phyloP scores from a whole-genome alignment of 2,329 filamentous ascomycete species.

The Talaromyces sp. region DNA sequence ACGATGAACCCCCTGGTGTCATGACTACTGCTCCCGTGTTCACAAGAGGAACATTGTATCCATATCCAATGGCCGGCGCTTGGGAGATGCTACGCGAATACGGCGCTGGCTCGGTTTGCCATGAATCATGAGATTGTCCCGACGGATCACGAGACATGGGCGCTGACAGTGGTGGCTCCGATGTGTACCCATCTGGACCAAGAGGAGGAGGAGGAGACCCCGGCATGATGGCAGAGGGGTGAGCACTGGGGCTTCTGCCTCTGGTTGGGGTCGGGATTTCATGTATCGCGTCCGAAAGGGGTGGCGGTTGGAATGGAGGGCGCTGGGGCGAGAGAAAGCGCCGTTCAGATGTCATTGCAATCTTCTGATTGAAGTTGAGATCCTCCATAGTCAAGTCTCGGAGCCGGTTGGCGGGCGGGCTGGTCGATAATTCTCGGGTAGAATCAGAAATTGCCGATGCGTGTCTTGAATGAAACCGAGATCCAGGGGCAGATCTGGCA shows the following conservation, averaged over 20 bases:
- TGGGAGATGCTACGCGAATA: conserved; percentile 21
- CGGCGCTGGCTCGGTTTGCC: conserved; percentile 30
- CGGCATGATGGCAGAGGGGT: conserved; percentile 32
- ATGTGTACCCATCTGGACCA: conserved; percentile 20
- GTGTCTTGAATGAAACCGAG: conserved; percentile 21
- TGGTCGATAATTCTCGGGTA: background rate
- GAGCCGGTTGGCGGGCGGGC: background rate
- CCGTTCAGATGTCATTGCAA: background rate
- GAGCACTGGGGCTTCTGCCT: conserved; percentile 7
- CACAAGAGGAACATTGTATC: background rate
- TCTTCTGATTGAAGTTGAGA: background rate
- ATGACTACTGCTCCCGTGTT: background rate
- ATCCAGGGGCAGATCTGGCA: conserved; percentile 21
- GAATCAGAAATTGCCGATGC: conserved; percentile 7
- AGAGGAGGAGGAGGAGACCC: conserved; percentile 21
- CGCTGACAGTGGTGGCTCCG: conserved; percentile 24
- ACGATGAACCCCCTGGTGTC: conserved; percentile 7
- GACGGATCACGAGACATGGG: conserved; percentile 32
- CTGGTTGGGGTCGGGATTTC: background rate
- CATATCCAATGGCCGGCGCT: conserved; percentile 5
- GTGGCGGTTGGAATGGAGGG: background rate
- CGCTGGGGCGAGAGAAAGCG: background rate
- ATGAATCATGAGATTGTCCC: conserved; percentile 29
- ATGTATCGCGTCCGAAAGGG: background rate
- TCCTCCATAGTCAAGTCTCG: background rate